phyloP scores from a whole-genome alignment of 2,329 filamentous ascomycete species.

The Amauroascus niger region DNA sequence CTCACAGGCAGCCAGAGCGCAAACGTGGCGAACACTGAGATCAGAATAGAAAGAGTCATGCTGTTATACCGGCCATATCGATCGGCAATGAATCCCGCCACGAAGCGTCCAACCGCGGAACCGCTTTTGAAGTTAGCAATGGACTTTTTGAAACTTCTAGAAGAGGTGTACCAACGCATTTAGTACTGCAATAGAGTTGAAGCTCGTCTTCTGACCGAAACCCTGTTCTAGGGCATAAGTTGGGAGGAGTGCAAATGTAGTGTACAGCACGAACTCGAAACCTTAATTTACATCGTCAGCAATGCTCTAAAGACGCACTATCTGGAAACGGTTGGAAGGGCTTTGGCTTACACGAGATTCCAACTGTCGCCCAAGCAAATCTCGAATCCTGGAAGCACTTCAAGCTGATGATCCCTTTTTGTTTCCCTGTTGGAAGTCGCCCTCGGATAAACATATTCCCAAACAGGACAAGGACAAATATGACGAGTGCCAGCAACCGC shows the following conservation, averaged over 20 bases:
- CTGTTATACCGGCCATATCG: constrained; percentile 46
- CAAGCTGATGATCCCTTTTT: neutral
- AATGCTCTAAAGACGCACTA: neutral
- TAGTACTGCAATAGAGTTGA: neutral
- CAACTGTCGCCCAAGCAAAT: neutral
- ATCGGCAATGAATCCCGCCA: constrained; percentile 47
- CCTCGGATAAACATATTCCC: constrained; percentile 9
- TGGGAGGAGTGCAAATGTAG: neutral
- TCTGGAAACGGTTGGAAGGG: neutral
- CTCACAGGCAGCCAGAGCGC: constrained; percentile 45
- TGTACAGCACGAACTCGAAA: constrained; percentile 3
- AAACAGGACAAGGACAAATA: constrained; percentile 7
- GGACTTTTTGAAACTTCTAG: neutral
- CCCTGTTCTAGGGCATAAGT: neutral
- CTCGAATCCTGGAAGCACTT: neutral
- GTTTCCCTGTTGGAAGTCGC: constrained; percentile 17
- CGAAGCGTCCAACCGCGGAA: constrained; percentile 37
- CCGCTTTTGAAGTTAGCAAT: neutral
- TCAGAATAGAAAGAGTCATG: constrained; percentile 41
- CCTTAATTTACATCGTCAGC: neutral
- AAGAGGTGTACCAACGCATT: neutral
- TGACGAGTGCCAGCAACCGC: constrained; percentile 17
- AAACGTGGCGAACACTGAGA: constrained; percentile 41
- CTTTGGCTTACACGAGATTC: neutral
- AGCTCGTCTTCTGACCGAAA: neutral